These are phyloP conservation scores for Choiromyces venosus DNA, from an alignment of 495 filamentous ascomycete species.

Conservation along the genomic window DNA sequence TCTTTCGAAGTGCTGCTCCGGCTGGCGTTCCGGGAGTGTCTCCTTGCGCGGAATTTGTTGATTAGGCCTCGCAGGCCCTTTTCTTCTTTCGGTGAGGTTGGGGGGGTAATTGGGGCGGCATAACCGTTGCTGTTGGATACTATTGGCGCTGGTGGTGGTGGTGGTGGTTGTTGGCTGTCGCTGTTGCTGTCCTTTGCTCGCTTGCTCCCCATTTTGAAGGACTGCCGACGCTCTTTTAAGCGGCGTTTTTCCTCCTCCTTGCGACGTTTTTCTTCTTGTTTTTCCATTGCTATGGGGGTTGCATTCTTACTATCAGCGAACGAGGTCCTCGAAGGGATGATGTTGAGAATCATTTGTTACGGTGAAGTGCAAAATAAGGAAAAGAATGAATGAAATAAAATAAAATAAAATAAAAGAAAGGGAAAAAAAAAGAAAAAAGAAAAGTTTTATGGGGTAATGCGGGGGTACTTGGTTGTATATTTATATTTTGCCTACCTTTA, in stretches of 20 bases:
- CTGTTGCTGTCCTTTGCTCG: conserved; percentile 4
- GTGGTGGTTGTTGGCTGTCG: not conserved
- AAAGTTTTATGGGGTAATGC: not conserved
- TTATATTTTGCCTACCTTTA: conserved; percentile 42
- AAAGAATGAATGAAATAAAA: not conserved
- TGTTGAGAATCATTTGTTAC: not conserved
- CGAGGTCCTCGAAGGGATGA: not conserved
- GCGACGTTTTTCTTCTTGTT: conserved; percentile 48
- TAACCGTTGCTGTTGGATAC: not conserved
- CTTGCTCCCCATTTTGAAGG: conserved; percentile 27
- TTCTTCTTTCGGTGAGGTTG: conserved; percentile 19
- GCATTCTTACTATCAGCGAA: not conserved
- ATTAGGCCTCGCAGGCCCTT: conserved; percentile 33
- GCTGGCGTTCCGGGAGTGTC: not conserved
- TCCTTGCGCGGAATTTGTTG: conserved; percentile 25
- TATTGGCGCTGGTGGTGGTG: not conserved
- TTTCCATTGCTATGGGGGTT: conserved; percentile 46
- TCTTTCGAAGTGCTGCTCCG: not conserved
- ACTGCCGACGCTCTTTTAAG: conserved; percentile 24
- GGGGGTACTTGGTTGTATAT: not conserved
- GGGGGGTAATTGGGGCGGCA: conserved; percentile 3
- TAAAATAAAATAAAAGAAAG: conserved; percentile 6
- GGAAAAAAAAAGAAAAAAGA: not conserved
- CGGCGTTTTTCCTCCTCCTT: conserved; percentile 50
- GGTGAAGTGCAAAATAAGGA: not conserved